Evolutionary conservation across 148 eudicot species (phyloP).

Genomic region (Rhododendron henanense): DNA sequence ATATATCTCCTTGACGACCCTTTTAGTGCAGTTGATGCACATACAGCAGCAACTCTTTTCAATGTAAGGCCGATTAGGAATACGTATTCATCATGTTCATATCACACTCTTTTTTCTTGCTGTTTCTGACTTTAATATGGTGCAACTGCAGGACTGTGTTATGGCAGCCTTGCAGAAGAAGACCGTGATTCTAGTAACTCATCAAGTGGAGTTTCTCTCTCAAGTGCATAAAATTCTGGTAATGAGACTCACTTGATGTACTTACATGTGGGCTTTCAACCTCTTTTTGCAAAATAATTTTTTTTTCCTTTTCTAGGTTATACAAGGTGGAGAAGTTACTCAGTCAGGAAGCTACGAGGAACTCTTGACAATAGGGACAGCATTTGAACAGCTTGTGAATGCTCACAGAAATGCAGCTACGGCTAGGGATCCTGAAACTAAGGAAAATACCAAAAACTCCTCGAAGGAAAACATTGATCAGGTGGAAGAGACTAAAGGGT

Average conservation of each 20-base stretch:
- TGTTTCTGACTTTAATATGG: background rate
- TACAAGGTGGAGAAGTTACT: conserved; percentile 46
- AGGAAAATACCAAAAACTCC: background rate
- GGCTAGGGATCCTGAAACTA: conserved; percentile 15
- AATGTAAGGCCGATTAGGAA: conserved; percentile 23
- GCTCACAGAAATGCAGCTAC: conserved; percentile 50
- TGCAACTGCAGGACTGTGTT: conserved; percentile 53
- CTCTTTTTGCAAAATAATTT: background rate
- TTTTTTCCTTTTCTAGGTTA: conserved; percentile 28
- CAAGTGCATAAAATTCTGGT: conserved; percentile 61
- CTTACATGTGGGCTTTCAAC: background rate
- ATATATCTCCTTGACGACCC: conserved; percentile 70
- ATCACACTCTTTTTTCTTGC: background rate
- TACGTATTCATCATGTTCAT: background rate
- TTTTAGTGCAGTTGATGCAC: conserved; percentile 71
- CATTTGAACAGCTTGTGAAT: conserved; percentile 59
- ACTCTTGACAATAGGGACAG: conserved; percentile 43
- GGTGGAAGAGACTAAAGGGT: conserved; percentile 2
- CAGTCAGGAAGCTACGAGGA: conserved; percentile 58
- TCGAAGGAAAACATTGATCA: background rate
- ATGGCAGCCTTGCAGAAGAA: conserved; percentile 43
- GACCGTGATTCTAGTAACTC: conserved; percentile 62
- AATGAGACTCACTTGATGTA: background rate
- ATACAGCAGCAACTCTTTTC: conserved; percentile 50
- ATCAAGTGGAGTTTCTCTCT: conserved; percentile 70